Base-by-base conservation (phyloP, 139 green algal species). In the Asterochloris sp. region DNA sequence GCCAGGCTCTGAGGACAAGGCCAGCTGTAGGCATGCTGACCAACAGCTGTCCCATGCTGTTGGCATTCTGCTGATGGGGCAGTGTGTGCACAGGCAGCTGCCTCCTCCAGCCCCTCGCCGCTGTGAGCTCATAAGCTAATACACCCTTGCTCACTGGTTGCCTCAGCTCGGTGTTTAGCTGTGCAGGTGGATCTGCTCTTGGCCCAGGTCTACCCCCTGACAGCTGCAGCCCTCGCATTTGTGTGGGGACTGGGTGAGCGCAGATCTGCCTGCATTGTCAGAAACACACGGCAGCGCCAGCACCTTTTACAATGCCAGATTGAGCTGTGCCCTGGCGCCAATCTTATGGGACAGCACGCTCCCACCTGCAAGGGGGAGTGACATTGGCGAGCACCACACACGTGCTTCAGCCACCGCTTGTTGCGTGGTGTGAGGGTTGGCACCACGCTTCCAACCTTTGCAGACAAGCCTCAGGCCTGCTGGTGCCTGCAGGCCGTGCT, bases 181-280 rank as follows among this genome's bases (percentile, higher is more conserved):
- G n/a, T 76, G 14, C 62, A 38, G 21, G 62, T 47, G 60, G 64
- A 83, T 69, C 28, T 83, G 8, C 63, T 74, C 15, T 28, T 76
- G 19, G 66, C 78, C 27, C 68, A 83, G 62, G 79, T 74, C 16
- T 83, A 83, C 62, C 79, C 79, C 68, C 23, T 83, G 68, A 68
- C 67, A 12, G 79, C 79, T 26, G 73, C 79, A 63, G 79, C 23
- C 4, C 62, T 83, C 16, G 79, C 67, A 15, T 16, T 71, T 16
- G 68, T 73, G 0, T 83, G 79, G 79, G 79, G 67, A 61, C 38
- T 83, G 26, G 76, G 76, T 80, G 47, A 80, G 54, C 10, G 27
- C 74, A 67, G 17, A 17, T 16, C 74, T 21, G 66, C 21, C 66
- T 71, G 66, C 19, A 26, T 8, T 71, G 66, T 2, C 21, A 21